Percentiles rank a stretch among this genome's conserved stretches.
Conservation (phyloP, 306 rosid genomes). For the Prunus dulcis region DNA sequence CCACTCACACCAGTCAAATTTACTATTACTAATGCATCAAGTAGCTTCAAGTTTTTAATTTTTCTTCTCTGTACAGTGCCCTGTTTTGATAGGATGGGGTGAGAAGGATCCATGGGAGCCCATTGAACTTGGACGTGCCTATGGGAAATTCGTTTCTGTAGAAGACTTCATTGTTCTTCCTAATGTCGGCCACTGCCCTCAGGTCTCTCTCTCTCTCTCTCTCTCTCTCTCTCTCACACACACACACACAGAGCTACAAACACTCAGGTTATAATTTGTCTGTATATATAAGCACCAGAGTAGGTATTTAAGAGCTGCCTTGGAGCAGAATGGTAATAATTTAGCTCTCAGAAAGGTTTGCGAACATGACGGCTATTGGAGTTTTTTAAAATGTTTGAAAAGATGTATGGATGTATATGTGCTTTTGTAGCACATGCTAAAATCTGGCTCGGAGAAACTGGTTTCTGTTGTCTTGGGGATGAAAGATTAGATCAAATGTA, state of each 20-base stretch:
- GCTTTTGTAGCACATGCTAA: not conserved
- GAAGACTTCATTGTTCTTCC: conserved; percentile 85
- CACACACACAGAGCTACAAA: not conserved
- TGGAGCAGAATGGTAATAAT: not conserved
- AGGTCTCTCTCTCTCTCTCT: conserved; percentile 46
- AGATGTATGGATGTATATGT: not conserved
- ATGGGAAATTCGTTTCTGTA: conserved; percentile 59
- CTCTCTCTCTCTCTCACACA: conserved; percentile 3
- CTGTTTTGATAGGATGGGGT: conserved; percentile 92
- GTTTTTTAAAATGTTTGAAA: not conserved
- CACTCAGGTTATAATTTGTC: not conserved
- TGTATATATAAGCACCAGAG: not conserved
- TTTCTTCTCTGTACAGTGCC: conserved; percentile 58
- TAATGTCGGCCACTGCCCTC: conserved; percentile 97
- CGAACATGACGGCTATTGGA: not conserved
- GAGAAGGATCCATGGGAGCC: conserved; percentile 99
- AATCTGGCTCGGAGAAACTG: not conserved
- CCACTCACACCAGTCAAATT: not conserved
- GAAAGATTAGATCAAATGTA: not conserved
- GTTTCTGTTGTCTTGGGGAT: not conserved
- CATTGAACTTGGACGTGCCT: conserved; percentile 71
- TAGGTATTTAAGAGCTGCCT: not conserved
- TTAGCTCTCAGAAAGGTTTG: not conserved
- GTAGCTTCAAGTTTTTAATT: not conserved
- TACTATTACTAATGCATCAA: not conserved